Conservation (phyloP, 768 basidiomycete genomes). For the Epithele typhae region DNA sequence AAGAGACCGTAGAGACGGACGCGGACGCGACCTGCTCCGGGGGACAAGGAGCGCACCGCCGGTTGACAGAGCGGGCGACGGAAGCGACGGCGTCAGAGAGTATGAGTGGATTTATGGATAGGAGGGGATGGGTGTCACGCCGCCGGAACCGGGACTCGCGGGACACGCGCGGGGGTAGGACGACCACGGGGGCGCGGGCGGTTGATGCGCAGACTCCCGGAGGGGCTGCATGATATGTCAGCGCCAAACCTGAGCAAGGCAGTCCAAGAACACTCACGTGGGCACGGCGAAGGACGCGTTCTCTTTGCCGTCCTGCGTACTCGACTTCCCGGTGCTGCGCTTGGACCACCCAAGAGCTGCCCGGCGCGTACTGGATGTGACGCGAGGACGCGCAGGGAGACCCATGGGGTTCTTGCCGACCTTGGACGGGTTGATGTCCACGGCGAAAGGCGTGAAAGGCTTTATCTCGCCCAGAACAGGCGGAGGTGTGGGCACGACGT, state of each 20-base stretch:
- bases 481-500: constrained; percentile 26
- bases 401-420: constrained; percentile 27
- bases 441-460: constrained; percentile 37
- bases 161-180: constrained; percentile 30
- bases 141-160: constrained; percentile 23
- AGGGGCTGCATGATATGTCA: constrained; percentile 25
- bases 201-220: constrained; percentile 39
- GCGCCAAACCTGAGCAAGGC: not conserved
- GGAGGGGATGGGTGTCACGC: constrained; percentile 15
- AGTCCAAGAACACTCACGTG: constrained; percentile 42
- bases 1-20: constrained; percentile 5
- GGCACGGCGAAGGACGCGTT: constrained; percentile 40
- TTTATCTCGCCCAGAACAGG: constrained; percentile 39
- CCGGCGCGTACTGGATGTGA: constrained; percentile 53
- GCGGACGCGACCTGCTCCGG: not conserved
- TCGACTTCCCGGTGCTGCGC: constrained; percentile 47
- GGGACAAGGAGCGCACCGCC: constrained; percentile 1
- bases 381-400: constrained; percentile 41
- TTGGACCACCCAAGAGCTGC: constrained; percentile 62
- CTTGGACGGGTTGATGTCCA: constrained; percentile 36
- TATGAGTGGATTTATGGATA: not conserved
- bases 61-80: not conserved
- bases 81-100: not conserved
- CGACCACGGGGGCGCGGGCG: constrained; percentile 44
- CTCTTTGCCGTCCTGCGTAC: constrained; percentile 37